phyloP scores from a whole-genome alignment of 495 filamentous ascomycete species.

The Lindgomyces ingoldianus region DNA sequence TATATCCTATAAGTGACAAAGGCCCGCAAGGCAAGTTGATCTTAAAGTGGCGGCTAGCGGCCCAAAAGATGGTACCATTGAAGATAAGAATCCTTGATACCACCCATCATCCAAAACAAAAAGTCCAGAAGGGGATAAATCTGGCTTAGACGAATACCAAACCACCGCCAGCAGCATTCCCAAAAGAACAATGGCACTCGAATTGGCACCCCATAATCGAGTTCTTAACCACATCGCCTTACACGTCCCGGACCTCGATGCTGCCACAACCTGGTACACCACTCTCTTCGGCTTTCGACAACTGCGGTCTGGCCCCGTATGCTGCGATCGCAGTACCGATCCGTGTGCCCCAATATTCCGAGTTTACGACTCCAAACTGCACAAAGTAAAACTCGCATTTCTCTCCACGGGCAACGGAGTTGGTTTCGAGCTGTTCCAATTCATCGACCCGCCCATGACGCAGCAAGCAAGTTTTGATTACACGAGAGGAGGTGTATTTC shows the following conservation, averaged over 20 bases:
- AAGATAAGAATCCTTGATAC: no score
- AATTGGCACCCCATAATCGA: slow-evolving; percentile 26
- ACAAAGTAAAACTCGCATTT: slow-evolving; percentile 35
- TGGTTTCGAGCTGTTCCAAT: slow-evolving; percentile 38
- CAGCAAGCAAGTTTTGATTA: slow-evolving; percentile 24
- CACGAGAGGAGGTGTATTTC: slow-evolving; percentile 34
- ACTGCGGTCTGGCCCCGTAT: slow-evolving; percentile 12
- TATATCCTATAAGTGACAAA: not conserved
- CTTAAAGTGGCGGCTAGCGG: no score
- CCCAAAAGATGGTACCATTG: no score
- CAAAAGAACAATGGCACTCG: slow-evolving; percentile 9
- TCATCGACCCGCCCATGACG: slow-evolving; percentile 34
- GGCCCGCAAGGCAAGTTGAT: not conserved
- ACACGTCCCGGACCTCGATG: slow-evolving; percentile 31
- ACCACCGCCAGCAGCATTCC: no score
- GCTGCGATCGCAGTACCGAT: slow-evolving; percentile 19
- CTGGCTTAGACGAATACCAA: no score
- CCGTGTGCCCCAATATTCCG: slow-evolving; percentile 30
- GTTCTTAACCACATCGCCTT: slow-evolving; percentile 38
- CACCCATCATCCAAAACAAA: no score
- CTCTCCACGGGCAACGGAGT: slow-evolving; percentile 36
- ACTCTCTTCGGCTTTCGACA: slow-evolving; percentile 30
- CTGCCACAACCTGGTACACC: slow-evolving; percentile 29
- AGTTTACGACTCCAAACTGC: slow-evolving; percentile 29
- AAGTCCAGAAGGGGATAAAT: no score